Conservation (phyloP, 495 filamentous ascomycete genomes). For the Neurospora sp. region DNA sequence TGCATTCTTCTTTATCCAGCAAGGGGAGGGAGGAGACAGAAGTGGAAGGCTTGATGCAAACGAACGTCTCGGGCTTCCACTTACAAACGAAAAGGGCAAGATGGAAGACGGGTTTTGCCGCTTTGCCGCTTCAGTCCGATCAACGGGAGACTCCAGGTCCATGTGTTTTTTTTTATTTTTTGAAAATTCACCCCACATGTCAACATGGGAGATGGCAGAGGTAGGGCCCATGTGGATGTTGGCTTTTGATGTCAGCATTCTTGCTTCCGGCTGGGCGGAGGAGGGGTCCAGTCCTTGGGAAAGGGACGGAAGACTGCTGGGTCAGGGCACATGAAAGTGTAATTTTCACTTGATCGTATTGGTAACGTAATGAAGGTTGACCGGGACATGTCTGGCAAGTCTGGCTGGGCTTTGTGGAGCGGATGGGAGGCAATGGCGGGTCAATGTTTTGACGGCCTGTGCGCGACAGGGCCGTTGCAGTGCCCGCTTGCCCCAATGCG, state of each 20-base stretch:
- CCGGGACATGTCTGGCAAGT: not conserved
- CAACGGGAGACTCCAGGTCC: not conserved
- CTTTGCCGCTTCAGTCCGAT: not conserved
- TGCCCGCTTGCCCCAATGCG: constrained; percentile 9
- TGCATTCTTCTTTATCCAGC: not conserved
- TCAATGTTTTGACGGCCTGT: constrained; percentile 15
- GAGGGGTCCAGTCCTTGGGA: not conserved
- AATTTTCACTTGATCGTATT: not conserved
- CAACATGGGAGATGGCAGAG: not conserved
- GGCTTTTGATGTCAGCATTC: not conserved
- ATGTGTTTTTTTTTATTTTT: not conserved
- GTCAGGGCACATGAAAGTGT: not conserved
- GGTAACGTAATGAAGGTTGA: not conserved
- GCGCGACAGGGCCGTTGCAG: constrained; percentile 8
- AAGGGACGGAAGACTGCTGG: not conserved
- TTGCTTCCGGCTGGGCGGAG: not conserved
- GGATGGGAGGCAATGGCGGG: not conserved
- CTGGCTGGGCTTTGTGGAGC: not conserved
- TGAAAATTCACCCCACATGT: not conserved
- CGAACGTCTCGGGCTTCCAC: not conserved
- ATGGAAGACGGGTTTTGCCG: not conserved
- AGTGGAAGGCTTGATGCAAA: not conserved
- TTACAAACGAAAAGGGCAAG: not conserved
- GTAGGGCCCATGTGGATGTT: not conserved
- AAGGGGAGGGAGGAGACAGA: not conserved